Base-by-base conservation (phyloP, 2,329 filamentous ascomycete species). In the Sclerotinia subarctica region DNA sequence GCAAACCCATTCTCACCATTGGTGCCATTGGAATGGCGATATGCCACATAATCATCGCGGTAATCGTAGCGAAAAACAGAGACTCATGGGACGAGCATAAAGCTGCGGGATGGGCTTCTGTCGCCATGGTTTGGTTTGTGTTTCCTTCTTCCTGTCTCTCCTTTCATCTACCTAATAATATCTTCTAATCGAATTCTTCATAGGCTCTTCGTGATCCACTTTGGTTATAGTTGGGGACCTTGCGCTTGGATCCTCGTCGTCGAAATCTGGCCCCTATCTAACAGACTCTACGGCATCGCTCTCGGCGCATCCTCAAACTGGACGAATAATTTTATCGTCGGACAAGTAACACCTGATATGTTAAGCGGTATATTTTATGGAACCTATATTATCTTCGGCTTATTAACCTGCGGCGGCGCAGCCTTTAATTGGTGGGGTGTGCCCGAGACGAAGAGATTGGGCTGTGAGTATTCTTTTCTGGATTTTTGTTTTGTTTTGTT, bases 211-310 rank as follows among this genome's bases (percentile, higher is more conserved):
- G 87, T 91, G 38, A 81, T 91, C 42, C 85, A 90, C 77, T 93
- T 93, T 74, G 91, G 88, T 42, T 92, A 91, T 76, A 88, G 85
- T 0, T 93, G 90, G 90, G 89, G 90, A 0, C 90, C 90, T 2
- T 89, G 87, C 73, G 85, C 88, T 0, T 93, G 90, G 90, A 90
- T 92, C 69, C 82, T 93, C 67, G 84, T 92, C 1, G 86, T 89
- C 2, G 90, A 93, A 78, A 86, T 93, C 53, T 93, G 88, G 87
- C 90, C 90, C 0, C 79, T 92, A 6, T 88, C 85, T 68, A 87
- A 87, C 13, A 84, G 90, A 2, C 85, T 90, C 0, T 91, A 92
- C 69, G 90, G 90, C 52, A 89, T 90, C 17, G 83, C 90, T 0
- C 80, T 93, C 0, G 90, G 88, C 21, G 88, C 88, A 2, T 86